A percentile compares a stretch with the other conserved stretches of the same genome.
Conservation (phyloP, 768 basidiomycete species). For the Lactarius evosmus region DNA sequence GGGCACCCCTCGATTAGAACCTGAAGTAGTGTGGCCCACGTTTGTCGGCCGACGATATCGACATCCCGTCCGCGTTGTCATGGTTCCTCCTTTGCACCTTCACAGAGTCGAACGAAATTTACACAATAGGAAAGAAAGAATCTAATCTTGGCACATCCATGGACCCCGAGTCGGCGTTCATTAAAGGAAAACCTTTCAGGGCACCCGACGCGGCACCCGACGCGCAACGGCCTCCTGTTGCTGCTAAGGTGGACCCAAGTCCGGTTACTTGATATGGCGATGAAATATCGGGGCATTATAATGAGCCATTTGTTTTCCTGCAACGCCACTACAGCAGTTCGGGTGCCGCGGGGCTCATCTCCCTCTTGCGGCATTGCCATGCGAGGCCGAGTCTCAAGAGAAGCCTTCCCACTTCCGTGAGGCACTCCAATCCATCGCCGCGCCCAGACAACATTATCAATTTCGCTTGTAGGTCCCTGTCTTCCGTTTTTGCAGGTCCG, state of each 20-base stretch:
- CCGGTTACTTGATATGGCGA: no score
- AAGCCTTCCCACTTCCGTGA: background rate
- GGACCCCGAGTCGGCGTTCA: background rate
- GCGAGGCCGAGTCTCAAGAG: background rate
- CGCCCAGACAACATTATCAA: no score
- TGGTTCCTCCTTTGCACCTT: background rate
- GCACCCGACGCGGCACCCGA: background rate
- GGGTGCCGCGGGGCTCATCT: background rate
- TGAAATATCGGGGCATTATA: no score
- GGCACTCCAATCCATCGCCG: background rate
- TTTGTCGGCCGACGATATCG: background rate
- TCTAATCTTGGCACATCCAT: background rate
- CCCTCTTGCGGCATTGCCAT: background rate
- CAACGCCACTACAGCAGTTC: no score
- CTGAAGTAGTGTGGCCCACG: background rate
- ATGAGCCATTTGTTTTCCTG: no score
- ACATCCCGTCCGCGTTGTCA: background rate
- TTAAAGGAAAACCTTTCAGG: background rate
- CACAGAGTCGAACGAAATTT: background rate
- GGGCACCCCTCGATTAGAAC: background rate
- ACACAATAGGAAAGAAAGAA: background rate
- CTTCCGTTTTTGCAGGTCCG: background rate
- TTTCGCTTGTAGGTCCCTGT: no score
- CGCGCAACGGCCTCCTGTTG: background rate
- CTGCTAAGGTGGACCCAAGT: no score